Conservation (phyloP, 179 eudicot genomes). For the Beta lomatogona region DNA sequence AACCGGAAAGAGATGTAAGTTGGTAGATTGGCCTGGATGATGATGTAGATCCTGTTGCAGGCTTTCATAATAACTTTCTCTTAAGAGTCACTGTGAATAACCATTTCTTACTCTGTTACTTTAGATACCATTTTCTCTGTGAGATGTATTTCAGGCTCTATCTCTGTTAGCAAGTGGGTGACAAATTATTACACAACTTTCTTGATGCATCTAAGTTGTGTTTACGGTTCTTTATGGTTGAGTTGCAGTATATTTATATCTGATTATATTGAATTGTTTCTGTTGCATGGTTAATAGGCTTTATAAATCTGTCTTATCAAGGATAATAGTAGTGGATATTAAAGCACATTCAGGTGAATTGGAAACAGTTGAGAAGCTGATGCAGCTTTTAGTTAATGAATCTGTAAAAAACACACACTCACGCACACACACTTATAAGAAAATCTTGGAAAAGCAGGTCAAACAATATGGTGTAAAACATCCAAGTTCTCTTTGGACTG, state of each 20-base stretch:
- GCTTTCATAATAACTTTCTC: background rate
- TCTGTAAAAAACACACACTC: too few relatives aligned
- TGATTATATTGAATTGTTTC: background rate
- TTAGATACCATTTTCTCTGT: slow-evolving; percentile 5
- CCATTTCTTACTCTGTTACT: slow-evolving; percentile 11
- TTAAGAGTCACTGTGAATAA: slow-evolving; percentile 26
- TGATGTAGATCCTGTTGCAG: slow-evolving; percentile 13
- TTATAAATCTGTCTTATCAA: background rate
- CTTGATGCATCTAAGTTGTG: too few relatives aligned
- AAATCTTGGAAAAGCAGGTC: too few relatives aligned
- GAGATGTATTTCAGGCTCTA: background rate
- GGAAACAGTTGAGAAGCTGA: too few relatives aligned
- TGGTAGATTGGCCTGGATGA: background rate
- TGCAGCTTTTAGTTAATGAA: too few relatives aligned
- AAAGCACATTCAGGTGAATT: too few relatives aligned
- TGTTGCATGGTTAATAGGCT: background rate
- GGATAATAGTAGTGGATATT: too few relatives aligned
- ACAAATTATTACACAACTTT: background rate
- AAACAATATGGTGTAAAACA: too few relatives aligned
- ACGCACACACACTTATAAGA: too few relatives aligned
- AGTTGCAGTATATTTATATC: background rate
- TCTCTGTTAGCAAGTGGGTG: background rate
- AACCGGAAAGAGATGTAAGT: slow-evolving; percentile 1
- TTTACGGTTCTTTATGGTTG: background rate
- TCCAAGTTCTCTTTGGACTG: too few relatives aligned